Evolutionary conservation across 164 flowering plant species (phyloP).

Genomic region (Tinospora cordifolia): DNA sequence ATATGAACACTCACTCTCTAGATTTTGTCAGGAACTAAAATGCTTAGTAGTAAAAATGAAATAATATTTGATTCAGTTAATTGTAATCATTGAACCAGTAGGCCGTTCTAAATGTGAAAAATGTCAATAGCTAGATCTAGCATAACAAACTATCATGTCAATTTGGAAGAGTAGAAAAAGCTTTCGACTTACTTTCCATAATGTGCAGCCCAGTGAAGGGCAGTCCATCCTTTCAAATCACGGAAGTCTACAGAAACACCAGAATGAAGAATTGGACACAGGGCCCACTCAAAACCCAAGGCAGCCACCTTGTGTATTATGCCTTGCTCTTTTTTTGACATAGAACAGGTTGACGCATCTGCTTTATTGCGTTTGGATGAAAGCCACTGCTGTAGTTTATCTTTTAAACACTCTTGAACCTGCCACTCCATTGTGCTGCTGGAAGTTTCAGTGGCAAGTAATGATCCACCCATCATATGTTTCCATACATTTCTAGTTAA

Average conservation of each 20-base stretch:
- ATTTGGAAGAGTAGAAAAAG: neutral
- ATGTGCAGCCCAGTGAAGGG: constrained; percentile 96
- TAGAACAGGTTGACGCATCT: constrained; percentile 28
- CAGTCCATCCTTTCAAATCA: constrained; percentile 86
- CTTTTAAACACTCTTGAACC: constrained; percentile 67
- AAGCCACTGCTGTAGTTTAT: constrained; percentile 70
- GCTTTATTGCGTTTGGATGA: constrained; percentile 27
- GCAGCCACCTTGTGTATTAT: constrained; percentile 85
- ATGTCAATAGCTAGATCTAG: neutral
- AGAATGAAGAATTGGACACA: constrained; percentile 48
- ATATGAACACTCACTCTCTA: no score
- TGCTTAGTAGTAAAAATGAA: no score
- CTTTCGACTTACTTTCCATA: constrained; percentile 65
- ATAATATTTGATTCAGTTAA: no score
- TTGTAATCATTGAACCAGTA: neutral
- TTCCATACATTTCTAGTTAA: constrained; percentile 34
- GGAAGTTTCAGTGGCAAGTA: constrained; percentile 48
- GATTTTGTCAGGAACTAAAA: no score
- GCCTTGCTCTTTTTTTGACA: constrained; percentile 84
- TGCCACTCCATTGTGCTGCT: constrained; percentile 52
- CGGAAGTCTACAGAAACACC: constrained; percentile 81
- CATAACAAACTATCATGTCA: neutral
- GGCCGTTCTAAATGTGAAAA: neutral
- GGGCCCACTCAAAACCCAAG: constrained; percentile 93
- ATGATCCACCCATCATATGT: constrained; percentile 43